Conservation (phyloP, 1,284 basidiomycete genomes). For the Pyrrhoderma noxium region DNA sequence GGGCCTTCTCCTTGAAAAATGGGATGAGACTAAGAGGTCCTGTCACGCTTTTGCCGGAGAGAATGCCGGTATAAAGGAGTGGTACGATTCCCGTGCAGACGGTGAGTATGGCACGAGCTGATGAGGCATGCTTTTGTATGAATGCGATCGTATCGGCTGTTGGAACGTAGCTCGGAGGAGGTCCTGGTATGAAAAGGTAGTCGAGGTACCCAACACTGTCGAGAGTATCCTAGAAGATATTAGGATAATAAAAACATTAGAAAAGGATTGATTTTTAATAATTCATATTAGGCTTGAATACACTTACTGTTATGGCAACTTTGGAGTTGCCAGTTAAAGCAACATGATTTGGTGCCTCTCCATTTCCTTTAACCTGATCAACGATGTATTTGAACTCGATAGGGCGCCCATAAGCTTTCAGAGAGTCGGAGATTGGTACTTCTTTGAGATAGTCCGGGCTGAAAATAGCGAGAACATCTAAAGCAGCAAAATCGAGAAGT, state of each 20-base stretch:
- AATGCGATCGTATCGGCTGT: constrained; percentile 7
- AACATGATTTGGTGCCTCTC: constrained; percentile 1
- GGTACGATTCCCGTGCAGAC: constrained; percentile 15
- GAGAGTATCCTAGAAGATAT: constrained; percentile 10
- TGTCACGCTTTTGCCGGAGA: constrained; percentile 13
- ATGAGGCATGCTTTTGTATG: constrained; percentile 1
- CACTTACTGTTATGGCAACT: constrained; percentile 9
- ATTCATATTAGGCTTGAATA: not conserved
- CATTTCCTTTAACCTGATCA: constrained; percentile 3
- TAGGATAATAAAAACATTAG: not conserved
- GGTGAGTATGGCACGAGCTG: constrained; percentile 3
- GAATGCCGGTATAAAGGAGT: constrained; percentile 9
- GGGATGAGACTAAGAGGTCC: constrained; percentile 10
- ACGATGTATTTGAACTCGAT: constrained; percentile 14
- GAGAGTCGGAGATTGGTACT: not conserved
- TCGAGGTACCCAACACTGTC: constrained; percentile 13
- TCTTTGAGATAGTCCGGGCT: constrained; percentile 4
- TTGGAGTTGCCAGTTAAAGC: not conserved
- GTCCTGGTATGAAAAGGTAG: constrained; percentile 14
- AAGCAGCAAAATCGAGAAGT: constrained; percentile 15
- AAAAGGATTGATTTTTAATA: not conserved
- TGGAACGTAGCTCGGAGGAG: constrained; percentile 7
- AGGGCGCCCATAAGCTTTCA: constrained; percentile 1
- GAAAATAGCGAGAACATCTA: constrained; percentile 13
- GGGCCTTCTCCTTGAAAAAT: constrained; percentile 2